These are phyloP conservation scores for Nadsonia commutata DNA, from an alignment of 1,139 yeast genomes.

Conservation along the genomic window DNA sequence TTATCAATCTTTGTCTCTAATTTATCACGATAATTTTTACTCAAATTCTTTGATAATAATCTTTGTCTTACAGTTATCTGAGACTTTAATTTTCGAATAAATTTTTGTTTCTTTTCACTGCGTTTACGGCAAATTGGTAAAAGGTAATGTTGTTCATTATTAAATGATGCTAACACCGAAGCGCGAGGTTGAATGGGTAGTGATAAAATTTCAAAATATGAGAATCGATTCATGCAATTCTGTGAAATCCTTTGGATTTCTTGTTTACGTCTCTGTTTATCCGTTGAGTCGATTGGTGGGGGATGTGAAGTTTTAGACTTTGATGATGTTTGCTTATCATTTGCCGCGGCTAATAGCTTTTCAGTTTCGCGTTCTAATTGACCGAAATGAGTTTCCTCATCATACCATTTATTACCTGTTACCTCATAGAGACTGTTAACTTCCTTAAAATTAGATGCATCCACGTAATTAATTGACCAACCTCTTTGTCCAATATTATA, in stretches of 20 bases:
- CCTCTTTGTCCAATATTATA: conserved; percentile 34
- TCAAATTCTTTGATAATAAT: not conserved
- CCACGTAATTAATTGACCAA: conserved; percentile 39
- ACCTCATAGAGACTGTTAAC: conserved; percentile 36
- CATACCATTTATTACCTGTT: conserved; percentile 31
- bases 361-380: conserved; percentile 7
- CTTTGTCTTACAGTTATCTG: not conserved
- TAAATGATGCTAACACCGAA: conserved; percentile 11
- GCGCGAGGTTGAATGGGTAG: conserved; percentile 9
- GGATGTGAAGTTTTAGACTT: not conserved
- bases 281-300: not conserved
- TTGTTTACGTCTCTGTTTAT: not conserved
- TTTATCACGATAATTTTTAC: not conserved
- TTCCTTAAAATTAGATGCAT: conserved; percentile 29
- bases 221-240: not conserved
- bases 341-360: conserved; percentile 1
- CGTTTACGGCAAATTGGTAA: conserved; percentile 10
- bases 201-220: not conserved
- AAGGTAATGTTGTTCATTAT: conserved; percentile 10
- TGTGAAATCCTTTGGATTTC: not conserved
- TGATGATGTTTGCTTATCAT: not conserved
- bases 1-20: not conserved
- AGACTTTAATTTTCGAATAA: not conserved
- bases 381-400: conserved; percentile 25
- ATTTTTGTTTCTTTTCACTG: conserved; percentile 7